Conservation (phyloP, 2,329 filamentous ascomycete species). For the Onygenales sp. region DNA sequence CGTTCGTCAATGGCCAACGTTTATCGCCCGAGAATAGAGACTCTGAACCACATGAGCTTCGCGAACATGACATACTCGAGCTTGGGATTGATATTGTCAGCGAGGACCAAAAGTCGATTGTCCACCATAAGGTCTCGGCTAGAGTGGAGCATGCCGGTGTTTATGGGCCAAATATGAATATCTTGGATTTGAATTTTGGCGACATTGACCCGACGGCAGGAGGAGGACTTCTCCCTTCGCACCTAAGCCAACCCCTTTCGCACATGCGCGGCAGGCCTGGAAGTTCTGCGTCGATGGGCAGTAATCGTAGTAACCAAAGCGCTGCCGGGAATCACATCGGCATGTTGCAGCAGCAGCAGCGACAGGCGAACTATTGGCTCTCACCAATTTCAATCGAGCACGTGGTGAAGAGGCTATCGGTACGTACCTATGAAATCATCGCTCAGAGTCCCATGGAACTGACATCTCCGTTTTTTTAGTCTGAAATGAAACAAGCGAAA, state of each 20-base stretch:
- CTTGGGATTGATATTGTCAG: constrained; percentile 97
- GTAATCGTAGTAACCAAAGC: constrained; percentile 49
- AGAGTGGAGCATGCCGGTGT: constrained; percentile 94
- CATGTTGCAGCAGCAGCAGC: constrained; percentile 60
- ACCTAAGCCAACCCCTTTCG: constrained; percentile 52
- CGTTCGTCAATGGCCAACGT: constrained; percentile 88
- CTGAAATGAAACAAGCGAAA: constrained; percentile 81
- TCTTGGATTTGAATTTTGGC: constrained; percentile 82
- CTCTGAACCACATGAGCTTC: constrained; percentile 87
- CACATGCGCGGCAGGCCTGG: constrained; percentile 62
- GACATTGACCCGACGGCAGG: constrained; percentile 75
- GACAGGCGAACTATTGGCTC: constrained; percentile 72
- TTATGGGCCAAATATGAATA: constrained; percentile 55
- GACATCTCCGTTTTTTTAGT: constrained; percentile 41
- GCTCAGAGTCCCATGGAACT: neutral
- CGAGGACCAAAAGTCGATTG: constrained; percentile 96
- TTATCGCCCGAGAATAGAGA: constrained; percentile 91
- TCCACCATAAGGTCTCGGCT: constrained; percentile 95
- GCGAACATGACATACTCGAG: constrained; percentile 84
- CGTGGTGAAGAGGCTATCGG: constrained; percentile 78
- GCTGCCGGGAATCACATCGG: constrained; percentile 46
- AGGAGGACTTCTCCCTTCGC: constrained; percentile 60
- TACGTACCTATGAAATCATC: constrained; percentile 29
- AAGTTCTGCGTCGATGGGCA: constrained; percentile 57
- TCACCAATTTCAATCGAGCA: constrained; percentile 88